phyloP scores from a whole-genome alignment of 345 rosid genomes.

The Cardamine chenopodiifolia region DNA sequence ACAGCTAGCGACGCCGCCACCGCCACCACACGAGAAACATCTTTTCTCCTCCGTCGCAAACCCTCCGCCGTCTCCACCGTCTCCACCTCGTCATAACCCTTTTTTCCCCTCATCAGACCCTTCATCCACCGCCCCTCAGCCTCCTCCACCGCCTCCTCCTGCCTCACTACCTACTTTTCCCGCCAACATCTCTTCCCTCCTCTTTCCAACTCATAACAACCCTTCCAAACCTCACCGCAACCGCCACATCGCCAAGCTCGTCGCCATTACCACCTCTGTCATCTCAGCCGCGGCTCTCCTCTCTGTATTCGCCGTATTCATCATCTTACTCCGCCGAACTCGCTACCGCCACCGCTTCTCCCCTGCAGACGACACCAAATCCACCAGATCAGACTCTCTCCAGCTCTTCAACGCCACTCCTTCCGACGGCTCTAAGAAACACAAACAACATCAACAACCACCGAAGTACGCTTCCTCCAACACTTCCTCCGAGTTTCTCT shows the following conservation, averaged over 20 bases:
- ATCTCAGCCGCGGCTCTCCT: conserved; percentile 57
- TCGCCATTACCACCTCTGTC: conserved; percentile 59
- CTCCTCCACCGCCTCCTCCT: conserved; percentile 50
- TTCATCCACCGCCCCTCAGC: conserved; percentile 29
- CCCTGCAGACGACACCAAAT: conserved; percentile 45
- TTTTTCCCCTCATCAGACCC: conserved; percentile 55
- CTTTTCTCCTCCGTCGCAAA: conserved; percentile 45
- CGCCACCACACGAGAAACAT: conserved; percentile 55
- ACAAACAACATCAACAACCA: conserved; percentile 39
- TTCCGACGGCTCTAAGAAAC: conserved; percentile 51
- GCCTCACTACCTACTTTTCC: conserved; percentile 70
- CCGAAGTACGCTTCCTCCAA: conserved; percentile 47
- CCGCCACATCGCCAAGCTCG: conserved; percentile 41
- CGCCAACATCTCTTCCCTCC: conserved; percentile 85
- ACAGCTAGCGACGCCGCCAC: conserved; percentile 28
- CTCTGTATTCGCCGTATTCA: conserved; percentile 46
- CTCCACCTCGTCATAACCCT: conserved; percentile 43
- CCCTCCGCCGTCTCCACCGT: conserved; percentile 41
- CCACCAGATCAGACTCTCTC: conserved; percentile 54
- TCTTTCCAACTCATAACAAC: conserved; percentile 55
- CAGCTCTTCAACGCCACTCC: conserved; percentile 74
- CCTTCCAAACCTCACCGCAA: conserved; percentile 37
- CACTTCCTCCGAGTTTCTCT: conserved; percentile 79
- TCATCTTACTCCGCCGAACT: conserved; percentile 52
- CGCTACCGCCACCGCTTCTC: conserved; percentile 39